phyloP scores from a whole-genome alignment of 1,139 yeast genomes.

The Ashbya aceris region DNA sequence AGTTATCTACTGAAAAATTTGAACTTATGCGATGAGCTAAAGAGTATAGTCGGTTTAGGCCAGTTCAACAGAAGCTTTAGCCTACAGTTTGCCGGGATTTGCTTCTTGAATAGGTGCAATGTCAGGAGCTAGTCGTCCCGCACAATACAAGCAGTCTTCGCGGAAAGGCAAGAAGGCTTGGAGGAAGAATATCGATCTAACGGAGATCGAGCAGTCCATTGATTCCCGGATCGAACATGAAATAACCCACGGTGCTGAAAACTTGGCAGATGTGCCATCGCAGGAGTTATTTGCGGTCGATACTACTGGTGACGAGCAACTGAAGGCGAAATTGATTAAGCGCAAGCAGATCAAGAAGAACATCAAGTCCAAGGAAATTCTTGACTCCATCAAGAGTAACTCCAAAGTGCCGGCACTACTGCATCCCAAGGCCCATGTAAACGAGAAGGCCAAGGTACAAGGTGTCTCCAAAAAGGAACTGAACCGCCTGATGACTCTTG shows the following conservation, averaged over 20 bases:
- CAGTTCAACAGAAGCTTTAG: too few relatives aligned
- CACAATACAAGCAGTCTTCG: slow-evolving; percentile 53
- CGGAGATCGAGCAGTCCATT: slow-evolving; percentile 63
- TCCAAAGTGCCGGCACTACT: slow-evolving; percentile 68
- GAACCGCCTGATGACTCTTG: slow-evolving; percentile 59
- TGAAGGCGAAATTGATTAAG: slow-evolving; percentile 35
- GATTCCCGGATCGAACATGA: slow-evolving; percentile 63
- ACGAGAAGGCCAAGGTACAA: slow-evolving; percentile 41
- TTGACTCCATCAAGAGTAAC: slow-evolving; percentile 44
- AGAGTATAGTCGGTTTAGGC: too few relatives aligned
- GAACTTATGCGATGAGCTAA: too few relatives aligned
- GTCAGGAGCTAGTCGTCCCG: slow-evolving; percentile 29
- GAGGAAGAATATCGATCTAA: slow-evolving; percentile 88
- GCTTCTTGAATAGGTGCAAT: background rate
- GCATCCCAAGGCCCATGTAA: slow-evolving; percentile 31
- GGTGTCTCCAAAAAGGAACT: slow-evolving; percentile 64
- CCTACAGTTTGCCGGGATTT: too few relatives aligned
- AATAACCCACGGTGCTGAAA: slow-evolving; percentile 50
- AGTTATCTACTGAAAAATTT: too few relatives aligned
- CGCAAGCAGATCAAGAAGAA: slow-evolving; percentile 37
- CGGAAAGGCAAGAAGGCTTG: slow-evolving; percentile 92
- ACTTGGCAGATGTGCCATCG: slow-evolving; percentile 32
- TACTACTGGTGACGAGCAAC: slow-evolving; percentile 46
- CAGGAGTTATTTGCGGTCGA: slow-evolving; percentile 64
- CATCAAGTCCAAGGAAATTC: slow-evolving; percentile 65